Percentiles rank a stretch among this genome's conserved stretches.
Conservation (phyloP, 495 filamentous ascomycete genomes). For the Trichoderma gamsii region DNA sequence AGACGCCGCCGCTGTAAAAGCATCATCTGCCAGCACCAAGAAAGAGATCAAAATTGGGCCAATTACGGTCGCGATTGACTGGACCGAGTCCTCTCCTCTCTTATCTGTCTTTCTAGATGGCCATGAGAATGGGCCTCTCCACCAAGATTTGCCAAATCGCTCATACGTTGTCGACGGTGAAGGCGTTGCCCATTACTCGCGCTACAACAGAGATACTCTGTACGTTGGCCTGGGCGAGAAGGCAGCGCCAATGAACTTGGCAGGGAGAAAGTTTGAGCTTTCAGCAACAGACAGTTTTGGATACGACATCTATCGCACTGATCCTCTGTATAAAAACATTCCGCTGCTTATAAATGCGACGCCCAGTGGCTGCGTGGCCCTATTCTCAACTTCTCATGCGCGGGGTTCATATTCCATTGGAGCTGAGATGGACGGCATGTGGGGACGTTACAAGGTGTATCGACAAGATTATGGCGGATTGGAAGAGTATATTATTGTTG, state of each 20-base stretch:
- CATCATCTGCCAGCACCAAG: slow-evolving; percentile 24
- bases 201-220: slow-evolving; percentile 50
- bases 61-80: slow-evolving; percentile 48
- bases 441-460: slow-evolving; percentile 65
- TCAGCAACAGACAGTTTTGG: slow-evolving; percentile 63
- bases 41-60: slow-evolving; percentile 35
- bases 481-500: slow-evolving; percentile 63
- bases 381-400: slow-evolving; percentile 60
- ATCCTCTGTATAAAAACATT: slow-evolving; percentile 69
- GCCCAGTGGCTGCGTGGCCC: slow-evolving; percentile 52
- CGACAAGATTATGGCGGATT: slow-evolving; percentile 63
- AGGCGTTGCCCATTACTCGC: slow-evolving; percentile 56
- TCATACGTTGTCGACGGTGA: slow-evolving; percentile 55
- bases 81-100: slow-evolving; percentile 44
- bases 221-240: slow-evolving; percentile 67
- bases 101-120: slow-evolving; percentile 49
- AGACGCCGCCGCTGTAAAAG: slow-evolving; percentile 23
- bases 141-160: slow-evolving; percentile 53
- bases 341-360: slow-evolving; percentile 61
- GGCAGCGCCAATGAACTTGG: slow-evolving; percentile 64
- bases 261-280: slow-evolving; percentile 56
- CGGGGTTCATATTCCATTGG: slow-evolving; percentile 59
- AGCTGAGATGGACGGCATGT: slow-evolving; percentile 64
- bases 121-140: slow-evolving; percentile 38
- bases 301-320: slow-evolving; percentile 63